Percentiles rank a stretch among this genome's conserved stretches.
These are phyloP conservation scores for Gnomoniopsis smithogilvyi DNA, from an alignment of 2,329 filamentous ascomycete genomes.

Conservation along the genomic window DNA sequence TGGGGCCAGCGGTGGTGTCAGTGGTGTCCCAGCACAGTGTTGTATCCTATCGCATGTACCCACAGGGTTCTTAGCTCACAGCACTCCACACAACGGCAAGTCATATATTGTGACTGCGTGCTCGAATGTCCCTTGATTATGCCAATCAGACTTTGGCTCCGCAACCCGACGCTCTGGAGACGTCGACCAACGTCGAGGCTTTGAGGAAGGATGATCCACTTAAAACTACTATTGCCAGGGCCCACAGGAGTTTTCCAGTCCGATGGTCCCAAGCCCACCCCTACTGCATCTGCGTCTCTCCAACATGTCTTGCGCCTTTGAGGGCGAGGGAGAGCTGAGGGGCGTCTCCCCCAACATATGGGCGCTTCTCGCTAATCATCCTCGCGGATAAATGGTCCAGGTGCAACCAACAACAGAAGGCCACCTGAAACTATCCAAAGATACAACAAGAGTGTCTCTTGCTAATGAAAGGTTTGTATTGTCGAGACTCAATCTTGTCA, in stretches of 20 bases:
- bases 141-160: too few relatives aligned
- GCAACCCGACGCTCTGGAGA: too few relatives aligned
- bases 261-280: conserved; percentile 1
- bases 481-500: neutral
- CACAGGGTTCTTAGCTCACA: too few relatives aligned
- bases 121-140: too few relatives aligned
- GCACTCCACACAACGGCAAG: too few relatives aligned
- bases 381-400: neutral
- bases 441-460: neutral
- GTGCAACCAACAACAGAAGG: neutral
- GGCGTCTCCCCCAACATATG: neutral
- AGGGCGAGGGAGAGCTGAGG: neutral
- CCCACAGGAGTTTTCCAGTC: conserved; percentile 9
- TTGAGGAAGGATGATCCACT: neutral
- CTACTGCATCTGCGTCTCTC: conserved; percentile 1
- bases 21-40: too few relatives aligned
- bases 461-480: neutral
- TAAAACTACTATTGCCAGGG: too few relatives aligned
- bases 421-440: neutral
- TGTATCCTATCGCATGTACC: too few relatives aligned
- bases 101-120: too few relatives aligned
- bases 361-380: neutral
- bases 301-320: neutral
- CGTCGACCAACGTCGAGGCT: neutral
- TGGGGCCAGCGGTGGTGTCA: too few relatives aligned